Evolutionary conservation across 176 grass and related monocot genomes (phyloP).

Genomic region (Calamus simplicifolius): DNA sequence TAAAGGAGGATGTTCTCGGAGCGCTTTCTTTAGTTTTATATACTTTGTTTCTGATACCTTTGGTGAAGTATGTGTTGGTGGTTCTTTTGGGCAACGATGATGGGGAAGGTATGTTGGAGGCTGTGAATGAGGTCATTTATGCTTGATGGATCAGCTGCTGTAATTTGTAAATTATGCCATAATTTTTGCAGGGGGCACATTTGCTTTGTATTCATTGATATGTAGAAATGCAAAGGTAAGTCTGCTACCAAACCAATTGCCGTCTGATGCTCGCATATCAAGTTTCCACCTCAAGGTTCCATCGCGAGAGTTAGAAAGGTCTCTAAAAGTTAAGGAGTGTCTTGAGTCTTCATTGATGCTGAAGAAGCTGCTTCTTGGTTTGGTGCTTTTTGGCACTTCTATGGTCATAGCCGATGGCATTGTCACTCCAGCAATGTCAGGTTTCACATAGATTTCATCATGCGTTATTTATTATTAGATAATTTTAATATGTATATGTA

Average conservation of each 20-base stretch:
- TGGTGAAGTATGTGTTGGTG: conserved; percentile 85
- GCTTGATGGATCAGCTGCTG: no score
- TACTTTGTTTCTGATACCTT: conserved; percentile 64
- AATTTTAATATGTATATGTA: no score
- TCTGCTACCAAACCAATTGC: conserved; percentile 77
- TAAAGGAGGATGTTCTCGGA: conserved; percentile 83
- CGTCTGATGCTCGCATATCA: conserved; percentile 64
- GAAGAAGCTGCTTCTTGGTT: conserved; percentile 85
- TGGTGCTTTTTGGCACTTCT: conserved; percentile 92
- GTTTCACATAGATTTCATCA: conserved; percentile 33
- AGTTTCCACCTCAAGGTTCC: conserved; percentile 77
- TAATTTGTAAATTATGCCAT: neutral
- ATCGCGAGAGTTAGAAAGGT: conserved; percentile 58
- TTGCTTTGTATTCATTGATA: conserved; percentile 94
- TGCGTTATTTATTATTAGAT: no score
- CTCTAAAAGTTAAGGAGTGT: conserved; percentile 79
- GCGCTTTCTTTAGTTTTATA: conserved; percentile 89
- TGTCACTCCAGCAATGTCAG: conserved; percentile 92
- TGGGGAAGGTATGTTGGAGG: conserved; percentile 64
- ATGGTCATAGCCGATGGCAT: conserved; percentile 95
- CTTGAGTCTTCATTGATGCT: conserved; percentile 79
- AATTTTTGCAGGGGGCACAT: conserved; percentile 68
- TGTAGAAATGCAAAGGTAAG: conserved; percentile 84
- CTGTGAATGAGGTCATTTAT: conserved; percentile 37
- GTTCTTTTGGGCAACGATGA: conserved; percentile 89